Conservation (phyloP, 495 filamentous ascomycete genomes). For the Xylaria sp. region DNA sequence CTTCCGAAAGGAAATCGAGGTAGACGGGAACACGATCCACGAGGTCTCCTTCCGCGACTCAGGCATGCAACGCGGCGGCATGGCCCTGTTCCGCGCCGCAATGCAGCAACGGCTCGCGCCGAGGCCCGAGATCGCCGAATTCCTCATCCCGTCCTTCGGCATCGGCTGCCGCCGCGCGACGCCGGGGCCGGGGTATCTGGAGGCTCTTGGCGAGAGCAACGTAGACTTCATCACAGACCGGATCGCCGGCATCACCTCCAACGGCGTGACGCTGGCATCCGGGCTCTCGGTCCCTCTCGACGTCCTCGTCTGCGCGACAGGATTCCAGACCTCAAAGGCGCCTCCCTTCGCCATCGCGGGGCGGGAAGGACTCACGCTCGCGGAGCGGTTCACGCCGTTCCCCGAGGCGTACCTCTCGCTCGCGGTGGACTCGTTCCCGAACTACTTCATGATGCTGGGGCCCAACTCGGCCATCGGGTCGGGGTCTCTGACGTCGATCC, state of each 20-base stretch:
- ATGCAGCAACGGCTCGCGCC: conserved; percentile 45
- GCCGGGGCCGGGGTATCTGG: conserved; percentile 74
- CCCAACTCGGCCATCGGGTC: conserved; percentile 65
- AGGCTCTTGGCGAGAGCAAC: conserved; percentile 67
- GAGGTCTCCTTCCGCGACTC: conserved; percentile 45
- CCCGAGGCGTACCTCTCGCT: conserved; percentile 71
- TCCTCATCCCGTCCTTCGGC: conserved; percentile 64
- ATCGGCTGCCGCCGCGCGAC: conserved; percentile 76
- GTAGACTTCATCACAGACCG: conserved; percentile 63
- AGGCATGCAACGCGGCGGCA: conserved; percentile 38
- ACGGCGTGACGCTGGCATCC: conserved; percentile 56
- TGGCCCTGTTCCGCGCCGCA: conserved; percentile 34
- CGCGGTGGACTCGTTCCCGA: conserved; percentile 70
- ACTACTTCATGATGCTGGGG: conserved; percentile 67
- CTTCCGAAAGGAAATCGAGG: conserved; percentile 52
- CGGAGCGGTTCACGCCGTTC: conserved; percentile 55
- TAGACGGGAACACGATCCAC: conserved; percentile 46
- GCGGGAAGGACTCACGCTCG: conserved; percentile 55
- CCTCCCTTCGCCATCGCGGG: conserved; percentile 67
- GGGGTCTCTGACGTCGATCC: conserved; percentile 60
- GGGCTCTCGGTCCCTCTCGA: conserved; percentile 55
- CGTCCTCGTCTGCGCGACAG: conserved; percentile 71
- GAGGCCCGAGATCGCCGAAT: conserved; percentile 46
- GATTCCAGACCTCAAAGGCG: conserved; percentile 64
- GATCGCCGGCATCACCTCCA: conserved; percentile 61